Base-by-base conservation (phyloP, 495 filamentous ascomycete species). In the Rhizodiscina lignyota region DNA sequence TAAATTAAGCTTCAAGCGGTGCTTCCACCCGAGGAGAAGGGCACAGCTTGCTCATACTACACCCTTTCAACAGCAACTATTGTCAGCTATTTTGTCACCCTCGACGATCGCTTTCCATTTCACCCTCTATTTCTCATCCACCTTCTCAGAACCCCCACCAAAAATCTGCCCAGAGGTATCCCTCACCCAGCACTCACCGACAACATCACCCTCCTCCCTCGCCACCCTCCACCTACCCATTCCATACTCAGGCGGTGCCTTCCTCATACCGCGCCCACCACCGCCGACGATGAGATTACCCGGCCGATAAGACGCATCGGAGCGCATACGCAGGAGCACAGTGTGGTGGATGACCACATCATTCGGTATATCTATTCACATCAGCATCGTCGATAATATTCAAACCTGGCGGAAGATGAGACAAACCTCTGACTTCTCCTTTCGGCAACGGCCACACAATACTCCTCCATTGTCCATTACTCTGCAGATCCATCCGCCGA, bases 251-350 rank as follows among this genome's bases (percentile, higher is more conserved):
- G 61, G 52, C 0, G 79, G 74, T 0, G 83, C 83, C 12, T 41
- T 45, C 17, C 67, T 61, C 0, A 73, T 58, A 2, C 81, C 83
- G 16, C 81, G 60, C 1, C 83, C 83, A 8, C 83, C 83, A 1
- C 83, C 83, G 11, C 83, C 82, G 8, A 83, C 50, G 30, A 91
- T 78, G 34, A 89, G 51, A 45, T 92, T 92, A 0, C 82, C 83
- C 0, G 83, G 83, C 0, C 83, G 64, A 45, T 89, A 92, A 0
- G 48, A 56, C 0, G 59, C 46, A 41, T 85, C 60, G 4, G 62
- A 55, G 30, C 75, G 50, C 79, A 89, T 80, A 1, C 83, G 65
- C 15, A 66, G 64, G 26, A 92, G 72, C 0, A 81, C 84, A 5
- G 71, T 77, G 23, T 71, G 65, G 45, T 92, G 83, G 1, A 89